Evolutionary conservation across 1,284 basidiomycete genomes (phyloP), one percentile per base, ranked within the genome.

Genomic region (Ganoderma multipileum): DNA sequence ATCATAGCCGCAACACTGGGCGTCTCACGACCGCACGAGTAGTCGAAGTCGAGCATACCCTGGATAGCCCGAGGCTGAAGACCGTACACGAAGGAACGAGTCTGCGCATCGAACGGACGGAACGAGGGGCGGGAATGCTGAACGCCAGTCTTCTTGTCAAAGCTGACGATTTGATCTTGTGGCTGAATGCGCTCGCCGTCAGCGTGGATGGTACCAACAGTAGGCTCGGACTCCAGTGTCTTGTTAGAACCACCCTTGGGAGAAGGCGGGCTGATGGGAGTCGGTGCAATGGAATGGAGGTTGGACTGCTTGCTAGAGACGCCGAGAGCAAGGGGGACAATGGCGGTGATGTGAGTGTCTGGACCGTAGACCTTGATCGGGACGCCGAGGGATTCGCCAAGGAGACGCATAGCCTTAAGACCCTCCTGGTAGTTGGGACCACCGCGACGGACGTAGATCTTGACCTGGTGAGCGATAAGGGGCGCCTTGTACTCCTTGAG

Each of bases 1-100:
- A 99, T 98, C 97, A 99, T 99, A 66, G 98, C 97, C 50, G 97
- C 97, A 73, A 99, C 97, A 65, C 93, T 95, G 61, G 97, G 97
- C n/a, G 91, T 89, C 71, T 89, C 83, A 73, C 98, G 95, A 41
- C 97, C 97, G 82, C 98, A 99, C 20, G 95, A 96, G 85, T 93
- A 99, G 87, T 99, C 97, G 77, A 99, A 99, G 89, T 99, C 97
- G 76, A 99, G 93, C 98, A 99, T 99, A 79, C 97, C 97, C 84
- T 99, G 98, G 82, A 99, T 99, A 59, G 98, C 98, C 80, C 98
- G 95, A 61, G 97, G 97, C 85, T 99, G 97, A 72, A 99, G 93
- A 82, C 97, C 97, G 76, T 96, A 99, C 71, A 99, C 97, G 81
- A 99, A 96, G 66, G 95, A 95, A 71, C 97, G 95, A 30, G 97